Base-by-base conservation (phyloP, 164 flowering plant species). In the Liriodendron chinense region DNA sequence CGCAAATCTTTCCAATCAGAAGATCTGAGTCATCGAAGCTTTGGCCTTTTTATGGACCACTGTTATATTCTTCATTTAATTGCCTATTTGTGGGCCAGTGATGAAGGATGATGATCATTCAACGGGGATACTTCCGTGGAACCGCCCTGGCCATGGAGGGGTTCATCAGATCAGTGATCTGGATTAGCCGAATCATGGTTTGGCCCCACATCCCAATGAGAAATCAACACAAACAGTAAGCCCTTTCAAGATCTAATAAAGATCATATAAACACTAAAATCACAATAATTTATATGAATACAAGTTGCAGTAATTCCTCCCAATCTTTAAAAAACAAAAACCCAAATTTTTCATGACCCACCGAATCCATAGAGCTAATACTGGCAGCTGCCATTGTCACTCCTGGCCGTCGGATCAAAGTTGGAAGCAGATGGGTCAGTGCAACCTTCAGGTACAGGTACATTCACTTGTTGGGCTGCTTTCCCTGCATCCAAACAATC, bases 401-500 rank as follows among this genome's bases (percentile, higher is more conserved):
- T 85, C 70, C 90, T 84, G 3, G 87, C 87, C 7, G 88, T 84
- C 13, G 90, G 90, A 74, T 84, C 87, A 50, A 64, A 87, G 80
- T 86, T 87, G 28, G 23, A 12, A 2, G 88, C 86, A 72, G 68
- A 21, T 76, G 80, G 84, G 65, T 84, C 85, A 1, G 84, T 78
- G 81, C 90, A 87, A 62, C 89, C 90, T 75, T 86, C 87, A 1
- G 86, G 90, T 7, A 87, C 82, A 0, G 87, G 88, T 73, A 83
- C 8, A 9, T 67, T 53, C 57, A 86, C 85, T 84, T 89, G 88
- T 61, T 89, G 90, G 28, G 89, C 88, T 68, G 85, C 88, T 74
- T 84, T 77, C 24, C 89, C 91, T 87, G 86, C 83, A 82, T 23
- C 9, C 72, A 43, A 72, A 28, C 69, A 67, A 67, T 67, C 9